Evolutionary conservation across 1,284 basidiomycete genomes (phyloP).

Genomic region (Dichomitus squalens): DNA sequence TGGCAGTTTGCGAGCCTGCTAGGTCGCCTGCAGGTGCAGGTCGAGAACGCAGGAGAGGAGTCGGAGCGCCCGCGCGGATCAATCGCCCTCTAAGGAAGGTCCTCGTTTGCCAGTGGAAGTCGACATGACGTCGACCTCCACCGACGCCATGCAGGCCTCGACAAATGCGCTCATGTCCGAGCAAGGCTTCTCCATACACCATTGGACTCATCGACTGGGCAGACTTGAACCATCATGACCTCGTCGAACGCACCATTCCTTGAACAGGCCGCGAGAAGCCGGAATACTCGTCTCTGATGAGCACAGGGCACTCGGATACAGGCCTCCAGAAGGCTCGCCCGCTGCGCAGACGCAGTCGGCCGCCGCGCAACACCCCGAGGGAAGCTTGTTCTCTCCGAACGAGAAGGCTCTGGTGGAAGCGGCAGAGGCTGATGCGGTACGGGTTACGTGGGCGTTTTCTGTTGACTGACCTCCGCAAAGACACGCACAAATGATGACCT

Average conservation of each 20-base stretch:
- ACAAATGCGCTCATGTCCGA: neutral
- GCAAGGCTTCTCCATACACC: neutral
- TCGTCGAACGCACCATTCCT: no score
- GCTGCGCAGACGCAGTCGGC: slow-evolving; percentile 32
- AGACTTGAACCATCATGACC: no score
- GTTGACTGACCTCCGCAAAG: no score
- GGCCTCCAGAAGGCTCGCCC: slow-evolving; percentile 33
- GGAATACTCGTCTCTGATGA: slow-evolving; percentile 17
- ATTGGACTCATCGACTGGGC: no score
- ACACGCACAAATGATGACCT: neutral
- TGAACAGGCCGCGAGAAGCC: no score
- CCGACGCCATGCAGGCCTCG: neutral
- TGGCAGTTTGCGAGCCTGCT: no score
- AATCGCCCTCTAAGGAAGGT: no score
- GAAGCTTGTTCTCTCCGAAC: slow-evolving; percentile 8
- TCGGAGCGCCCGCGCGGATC: slow-evolving; percentile 4
- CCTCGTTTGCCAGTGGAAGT: no score
- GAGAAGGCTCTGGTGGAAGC: slow-evolving; percentile 12
- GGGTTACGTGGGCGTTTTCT: no score
- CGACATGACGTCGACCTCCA: slow-evolving; percentile 3
- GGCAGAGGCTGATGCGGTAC: no score
- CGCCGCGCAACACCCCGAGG: slow-evolving; percentile 28
- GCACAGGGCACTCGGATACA: slow-evolving; percentile 33
- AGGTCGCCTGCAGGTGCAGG: no score
- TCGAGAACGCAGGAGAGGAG: neutral